Percentiles rank a stretch among this genome's conserved stretches.
phyloP scores from a whole-genome alignment of 345 rosid species.

The Pelargonium nanum region DNA sequence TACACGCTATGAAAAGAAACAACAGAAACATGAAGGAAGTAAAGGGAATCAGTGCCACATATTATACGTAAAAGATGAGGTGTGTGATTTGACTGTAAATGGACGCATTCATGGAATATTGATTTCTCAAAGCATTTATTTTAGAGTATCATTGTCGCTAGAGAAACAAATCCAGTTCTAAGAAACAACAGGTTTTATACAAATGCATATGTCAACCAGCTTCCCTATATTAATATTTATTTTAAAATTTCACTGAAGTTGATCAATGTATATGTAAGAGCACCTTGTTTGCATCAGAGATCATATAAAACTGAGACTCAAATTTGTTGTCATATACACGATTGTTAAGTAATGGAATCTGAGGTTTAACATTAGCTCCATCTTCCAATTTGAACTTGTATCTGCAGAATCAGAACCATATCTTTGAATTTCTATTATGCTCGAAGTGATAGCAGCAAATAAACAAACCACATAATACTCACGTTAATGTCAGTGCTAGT shows the following conservation, averaged over 20 bases:
- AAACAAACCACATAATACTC: constrained; percentile 19
- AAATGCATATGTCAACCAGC: too few species aligned
- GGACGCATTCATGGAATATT: too few species aligned
- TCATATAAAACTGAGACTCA: constrained; percentile 93
- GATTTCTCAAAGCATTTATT: too few species aligned
- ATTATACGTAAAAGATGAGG: background rate
- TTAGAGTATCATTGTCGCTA: too few species aligned
- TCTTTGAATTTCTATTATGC: constrained; percentile 3
- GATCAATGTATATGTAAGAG: constrained; percentile 3
- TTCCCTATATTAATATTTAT: too few species aligned
- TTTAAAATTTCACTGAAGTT: too few species aligned
- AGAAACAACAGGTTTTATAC: too few species aligned
- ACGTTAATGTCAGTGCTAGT: constrained; percentile 80
- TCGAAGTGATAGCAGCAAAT: constrained; percentile 10
- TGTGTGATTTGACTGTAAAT: too few species aligned
- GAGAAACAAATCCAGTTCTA: too few species aligned
- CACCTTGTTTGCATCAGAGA: constrained; percentile 92
- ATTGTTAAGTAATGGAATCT: constrained; percentile 77
- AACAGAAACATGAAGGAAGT: too few species aligned
- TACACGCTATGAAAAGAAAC: constrained; percentile 46
- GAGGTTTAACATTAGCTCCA: constrained; percentile 78
- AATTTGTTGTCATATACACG: constrained; percentile 95
- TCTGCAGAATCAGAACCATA: constrained; percentile 31
- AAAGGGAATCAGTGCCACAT: background rate
- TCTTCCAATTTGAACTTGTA: constrained; percentile 94